phyloP scores from a whole-genome alignment of 192 early-diverging fungal genomes.

The Linnemannia elongata region DNA sequence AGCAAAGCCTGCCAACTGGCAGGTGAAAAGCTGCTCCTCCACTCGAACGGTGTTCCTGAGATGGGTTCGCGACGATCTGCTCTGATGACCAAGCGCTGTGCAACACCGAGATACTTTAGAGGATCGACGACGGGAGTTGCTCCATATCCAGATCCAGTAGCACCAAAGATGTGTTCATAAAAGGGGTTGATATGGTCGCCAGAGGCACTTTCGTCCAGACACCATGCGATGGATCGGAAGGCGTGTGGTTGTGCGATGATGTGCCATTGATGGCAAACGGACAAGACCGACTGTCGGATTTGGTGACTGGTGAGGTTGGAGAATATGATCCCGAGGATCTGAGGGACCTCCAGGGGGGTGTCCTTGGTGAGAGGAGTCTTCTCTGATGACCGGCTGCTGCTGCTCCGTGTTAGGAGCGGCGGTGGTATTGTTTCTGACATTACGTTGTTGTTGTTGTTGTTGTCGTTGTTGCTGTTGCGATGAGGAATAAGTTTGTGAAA shows the following conservation, averaged over 20 bases:
- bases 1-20: neutral
- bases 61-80: neutral
- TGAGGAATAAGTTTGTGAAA: neutral
- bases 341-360: neutral
- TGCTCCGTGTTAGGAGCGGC: neutral
- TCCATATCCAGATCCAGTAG: neutral
- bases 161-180: too few species aligned
- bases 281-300: neutral
- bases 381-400: neutral
- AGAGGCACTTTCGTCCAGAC: neutral
- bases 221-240: neutral
- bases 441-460: neutral
- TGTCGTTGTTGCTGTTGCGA: neutral
- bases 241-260: neutral
- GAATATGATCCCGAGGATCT: neutral
- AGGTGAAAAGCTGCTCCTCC: neutral
- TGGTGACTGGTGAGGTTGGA: neutral
- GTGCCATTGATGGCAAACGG: neutral
- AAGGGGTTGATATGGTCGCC: neutral
- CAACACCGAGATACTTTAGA: neutral
- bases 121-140: neutral
- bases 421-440: neutral
- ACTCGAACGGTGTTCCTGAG: neutral
- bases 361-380: neutral
- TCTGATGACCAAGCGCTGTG: neutral